Conservation (phyloP, 345 rosid species). For the Rhodamnia argentea region DNA sequence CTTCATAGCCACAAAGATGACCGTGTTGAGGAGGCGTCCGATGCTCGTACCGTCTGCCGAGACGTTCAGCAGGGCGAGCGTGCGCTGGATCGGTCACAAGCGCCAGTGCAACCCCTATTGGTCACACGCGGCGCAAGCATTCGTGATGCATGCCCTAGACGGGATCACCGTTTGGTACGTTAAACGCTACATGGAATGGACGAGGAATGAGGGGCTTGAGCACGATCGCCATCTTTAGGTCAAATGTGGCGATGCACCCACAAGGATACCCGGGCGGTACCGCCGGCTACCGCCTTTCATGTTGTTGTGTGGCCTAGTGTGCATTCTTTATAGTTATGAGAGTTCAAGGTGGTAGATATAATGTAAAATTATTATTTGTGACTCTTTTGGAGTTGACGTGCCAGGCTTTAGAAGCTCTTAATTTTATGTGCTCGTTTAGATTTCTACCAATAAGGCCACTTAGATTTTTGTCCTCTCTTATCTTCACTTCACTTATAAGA, state of each 20-base stretch:
- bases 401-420: background rate
- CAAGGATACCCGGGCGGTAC: background rate
- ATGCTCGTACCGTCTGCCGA: slow-evolving; percentile 19
- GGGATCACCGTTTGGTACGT: background rate
- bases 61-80: slow-evolving; percentile 22
- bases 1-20: slow-evolving; percentile 31
- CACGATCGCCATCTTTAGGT: background rate
- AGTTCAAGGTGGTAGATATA: no score
- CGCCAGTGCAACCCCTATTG: slow-evolving; percentile 22
- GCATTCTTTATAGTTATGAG: no score
- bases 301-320: no score
- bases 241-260: background rate
- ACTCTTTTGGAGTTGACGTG: background rate
- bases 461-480: background rate
- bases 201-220: background rate
- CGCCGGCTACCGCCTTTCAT: background rate
- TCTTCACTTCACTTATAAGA: background rate
- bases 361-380: background rate
- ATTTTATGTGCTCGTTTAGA: background rate
- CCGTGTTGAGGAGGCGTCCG: background rate
- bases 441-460: background rate
- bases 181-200: background rate
- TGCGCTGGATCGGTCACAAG: slow-evolving; percentile 30
- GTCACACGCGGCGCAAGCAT: background rate
- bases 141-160: background rate